Conservation (phyloP, 108 stramenopile genomes). For the Nannochloropsis gaditana region DNA sequence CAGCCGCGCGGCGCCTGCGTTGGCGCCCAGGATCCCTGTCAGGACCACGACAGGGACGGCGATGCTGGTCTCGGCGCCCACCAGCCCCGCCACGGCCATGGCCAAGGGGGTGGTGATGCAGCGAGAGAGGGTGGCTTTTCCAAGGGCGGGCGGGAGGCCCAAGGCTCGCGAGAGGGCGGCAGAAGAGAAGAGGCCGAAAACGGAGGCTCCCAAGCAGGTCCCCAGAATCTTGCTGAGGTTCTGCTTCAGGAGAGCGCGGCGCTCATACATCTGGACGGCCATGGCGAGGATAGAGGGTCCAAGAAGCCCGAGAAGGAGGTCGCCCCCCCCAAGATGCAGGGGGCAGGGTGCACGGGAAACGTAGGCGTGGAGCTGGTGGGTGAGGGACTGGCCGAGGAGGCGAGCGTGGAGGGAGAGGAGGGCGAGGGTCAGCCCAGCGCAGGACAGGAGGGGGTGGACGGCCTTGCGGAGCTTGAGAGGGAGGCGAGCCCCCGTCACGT, state of each 20-base stretch:
- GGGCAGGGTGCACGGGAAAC: slow-evolving; percentile 21
- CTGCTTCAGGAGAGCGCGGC: neutral
- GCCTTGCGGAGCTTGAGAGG: slow-evolving; percentile 27
- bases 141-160: slow-evolving; percentile 59
- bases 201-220: slow-evolving; percentile 16
- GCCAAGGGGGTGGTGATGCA: slow-evolving; percentile 80
- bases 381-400: neutral
- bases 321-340: slow-evolving; percentile 37
- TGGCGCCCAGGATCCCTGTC: slow-evolving; percentile 82
- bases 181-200: neutral
- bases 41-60: slow-evolving; percentile 78
- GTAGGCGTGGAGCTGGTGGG: slow-evolving; percentile 10
- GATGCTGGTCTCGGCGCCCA: slow-evolving; percentile 70
- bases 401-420: slow-evolving; percentile 7
- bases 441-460: slow-evolving; percentile 41
- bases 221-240: slow-evolving; percentile 14
- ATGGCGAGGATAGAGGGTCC: slow-evolving; percentile 40
- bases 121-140: slow-evolving; percentile 64
- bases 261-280: slow-evolving; percentile 43
- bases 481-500: slow-evolving; percentile 30
- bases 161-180: neutral
- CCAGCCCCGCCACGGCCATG: slow-evolving; percentile 72
- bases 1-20: slow-evolving; percentile 70
- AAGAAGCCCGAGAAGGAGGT: slow-evolving; percentile 39
- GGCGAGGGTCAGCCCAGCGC: slow-evolving; percentile 33